These are phyloP conservation scores for Paramarasmius palmivorus DNA, from an alignment of 1,284 basidiomycete genomes.

Conservation along the genomic window DNA sequence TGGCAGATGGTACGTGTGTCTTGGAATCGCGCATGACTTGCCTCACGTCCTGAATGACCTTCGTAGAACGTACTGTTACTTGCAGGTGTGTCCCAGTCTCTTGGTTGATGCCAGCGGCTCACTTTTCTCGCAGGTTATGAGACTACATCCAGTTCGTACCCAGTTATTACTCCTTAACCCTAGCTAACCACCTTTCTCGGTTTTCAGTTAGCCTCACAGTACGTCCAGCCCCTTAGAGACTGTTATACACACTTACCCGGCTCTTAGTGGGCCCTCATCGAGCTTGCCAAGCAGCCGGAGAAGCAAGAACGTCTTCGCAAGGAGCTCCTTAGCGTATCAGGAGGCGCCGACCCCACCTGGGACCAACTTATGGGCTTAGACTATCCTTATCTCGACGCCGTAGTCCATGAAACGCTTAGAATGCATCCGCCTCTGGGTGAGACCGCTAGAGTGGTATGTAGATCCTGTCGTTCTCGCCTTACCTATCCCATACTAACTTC, in stretches of 20 bases:
- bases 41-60: neutral
- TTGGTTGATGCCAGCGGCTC: neutral
- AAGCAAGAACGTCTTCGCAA: constrained; percentile 26
- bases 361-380: constrained; percentile 4
- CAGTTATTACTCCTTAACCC: neutral
- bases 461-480: constrained; percentile 11
- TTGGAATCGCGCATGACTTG: neutral
- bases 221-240: neutral
- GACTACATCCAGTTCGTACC: constrained; percentile 38
- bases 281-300: constrained; percentile 23
- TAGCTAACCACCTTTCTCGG: neutral
- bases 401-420: constrained; percentile 50
- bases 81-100: constrained; percentile 25
- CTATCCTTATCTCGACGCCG: constrained; percentile 29
- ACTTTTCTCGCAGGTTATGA: constrained; percentile 28
- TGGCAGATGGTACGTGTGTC: constrained; percentile 5
- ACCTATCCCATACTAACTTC: constrained; percentile 20
- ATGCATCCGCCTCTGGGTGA: constrained; percentile 42
- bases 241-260: neutral
- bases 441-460: constrained; percentile 40
- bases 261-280: constrained; percentile 31
- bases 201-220: constrained; percentile 27
- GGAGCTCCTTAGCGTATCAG: constrained; percentile 24
- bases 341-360: constrained; percentile 19
- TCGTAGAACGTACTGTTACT: constrained; percentile 36